phyloP scores from a whole-genome alignment of 371 early-diverging fungal genomes.

The Rhizopus sp. region DNA sequence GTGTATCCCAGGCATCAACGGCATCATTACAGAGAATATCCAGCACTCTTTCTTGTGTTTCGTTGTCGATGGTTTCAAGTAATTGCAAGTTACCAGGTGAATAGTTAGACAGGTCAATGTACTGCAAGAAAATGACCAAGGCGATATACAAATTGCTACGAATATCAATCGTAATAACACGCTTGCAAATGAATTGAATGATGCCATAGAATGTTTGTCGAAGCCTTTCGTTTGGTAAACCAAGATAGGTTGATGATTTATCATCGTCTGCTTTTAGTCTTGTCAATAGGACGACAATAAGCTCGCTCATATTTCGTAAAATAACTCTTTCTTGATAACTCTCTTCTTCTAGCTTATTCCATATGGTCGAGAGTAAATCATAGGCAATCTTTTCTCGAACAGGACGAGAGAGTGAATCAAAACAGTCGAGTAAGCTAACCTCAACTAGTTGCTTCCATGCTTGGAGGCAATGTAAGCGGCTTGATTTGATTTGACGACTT shows the following conservation, averaged over 20 bases:
- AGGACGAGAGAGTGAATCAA: constrained; percentile 61
- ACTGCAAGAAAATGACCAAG: constrained; percentile 69
- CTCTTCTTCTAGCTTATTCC: constrained; percentile 41
- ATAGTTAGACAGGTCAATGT: constrained; percentile 28
- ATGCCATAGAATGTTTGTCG: constrained; percentile 61
- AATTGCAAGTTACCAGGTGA: constrained; percentile 30
- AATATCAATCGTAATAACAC: constrained; percentile 56
- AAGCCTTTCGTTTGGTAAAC: constrained; percentile 54
- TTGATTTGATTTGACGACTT: constrained; percentile 55
- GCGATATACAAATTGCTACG: constrained; percentile 82
- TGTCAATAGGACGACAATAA: constrained; percentile 53
- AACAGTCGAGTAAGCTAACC: constrained; percentile 61
- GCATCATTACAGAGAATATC: constrained; percentile 65
- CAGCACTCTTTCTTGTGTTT: constrained; percentile 57
- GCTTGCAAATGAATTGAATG: constrained; percentile 59
- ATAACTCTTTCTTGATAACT: constrained; percentile 21
- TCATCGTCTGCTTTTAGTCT: constrained; percentile 35
- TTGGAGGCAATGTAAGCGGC: constrained; percentile 56
- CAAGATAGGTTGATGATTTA: constrained; percentile 15
- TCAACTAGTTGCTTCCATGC: constrained; percentile 78
- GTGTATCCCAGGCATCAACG: constrained; percentile 16
- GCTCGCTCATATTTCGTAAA: constrained; percentile 43
- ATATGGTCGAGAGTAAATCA: constrained; percentile 58
- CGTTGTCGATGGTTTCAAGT: constrained; percentile 55
- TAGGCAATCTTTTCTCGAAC: constrained; percentile 59